A percentile compares a stretch with the other conserved stretches of the same genome.
Evolutionary conservation across 148 eudicot genomes (phyloP).

Genomic region (Drosera capensis): DNA sequence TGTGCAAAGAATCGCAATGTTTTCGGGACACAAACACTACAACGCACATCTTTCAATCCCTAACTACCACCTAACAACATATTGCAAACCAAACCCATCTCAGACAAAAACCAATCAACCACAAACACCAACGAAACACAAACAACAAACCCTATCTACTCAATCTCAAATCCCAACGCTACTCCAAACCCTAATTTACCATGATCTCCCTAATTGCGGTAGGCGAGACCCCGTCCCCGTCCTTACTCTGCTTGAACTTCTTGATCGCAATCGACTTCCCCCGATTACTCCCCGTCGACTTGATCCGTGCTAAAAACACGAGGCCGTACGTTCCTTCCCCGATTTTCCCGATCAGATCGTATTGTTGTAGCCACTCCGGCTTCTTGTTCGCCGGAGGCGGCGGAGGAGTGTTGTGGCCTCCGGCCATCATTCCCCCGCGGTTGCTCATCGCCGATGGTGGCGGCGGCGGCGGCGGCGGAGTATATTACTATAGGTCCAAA

Average conservation of each 20-base stretch:
- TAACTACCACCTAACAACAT: too few species aligned
- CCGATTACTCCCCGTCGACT: conserved; percentile 39
- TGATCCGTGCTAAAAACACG: conserved; percentile 70
- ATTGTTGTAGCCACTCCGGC: conserved; percentile 89
- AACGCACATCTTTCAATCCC: too few species aligned
- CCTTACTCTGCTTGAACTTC: conserved; percentile 97
- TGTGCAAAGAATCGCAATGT: too few species aligned
- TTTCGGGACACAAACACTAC: too few species aligned
- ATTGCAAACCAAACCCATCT: too few species aligned
- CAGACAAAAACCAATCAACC: too few species aligned
- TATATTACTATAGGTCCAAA: too few species aligned
- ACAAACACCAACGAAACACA: too few species aligned
- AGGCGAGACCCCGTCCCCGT: conserved; percentile 95
- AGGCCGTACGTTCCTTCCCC: conserved; percentile 97
- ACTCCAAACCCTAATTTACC: conserved; percentile 32
- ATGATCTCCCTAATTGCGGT: conserved; percentile 99
- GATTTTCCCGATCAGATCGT: conserved; percentile 92
- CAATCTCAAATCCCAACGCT: too few species aligned
- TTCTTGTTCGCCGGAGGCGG: conserved; percentile 16
- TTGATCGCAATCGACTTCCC: conserved; percentile 90
- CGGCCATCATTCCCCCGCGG: conserved; percentile 20
- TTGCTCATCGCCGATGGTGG: conserved; percentile 21
- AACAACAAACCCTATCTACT: too few species aligned
- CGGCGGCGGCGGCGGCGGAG: too few species aligned
- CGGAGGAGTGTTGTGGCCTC: conserved; percentile 5